Evolutionary conservation across 129 eudicot genomes (phyloP).

Genomic region (Flaveria trinervia): DNA sequence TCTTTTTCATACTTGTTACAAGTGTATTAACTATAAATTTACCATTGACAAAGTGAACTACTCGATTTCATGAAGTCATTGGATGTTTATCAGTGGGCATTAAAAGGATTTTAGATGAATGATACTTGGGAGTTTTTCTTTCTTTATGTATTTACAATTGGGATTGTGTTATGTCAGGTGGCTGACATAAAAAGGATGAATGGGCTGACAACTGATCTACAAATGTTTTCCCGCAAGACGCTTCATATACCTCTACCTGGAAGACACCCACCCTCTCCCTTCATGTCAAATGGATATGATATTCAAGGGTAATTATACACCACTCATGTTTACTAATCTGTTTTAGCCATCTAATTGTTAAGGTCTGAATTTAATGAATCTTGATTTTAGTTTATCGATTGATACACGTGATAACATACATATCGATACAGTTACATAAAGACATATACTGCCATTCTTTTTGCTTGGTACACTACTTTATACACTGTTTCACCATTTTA

Average conservation of each 20-base stretch:
- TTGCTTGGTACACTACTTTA: neutral
- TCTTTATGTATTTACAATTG: too few relatives aligned
- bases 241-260: conserved; percentile 92
- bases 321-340: conserved; percentile 2
- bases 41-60: neutral
- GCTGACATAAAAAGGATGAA: conserved; percentile 84
- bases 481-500: neutral
- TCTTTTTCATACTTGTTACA: too few relatives aligned
- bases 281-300: conserved; percentile 56
- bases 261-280: conserved; percentile 87
- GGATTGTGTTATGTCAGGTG: conserved; percentile 46
- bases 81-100: conserved; percentile 11
- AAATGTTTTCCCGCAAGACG: conserved; percentile 89
- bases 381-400: neutral
- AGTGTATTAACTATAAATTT: neutral
- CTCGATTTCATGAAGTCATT: neutral
- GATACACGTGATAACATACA: conserved; percentile 12
- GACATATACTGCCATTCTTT: conserved; percentile 14
- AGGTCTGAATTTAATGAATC: conserved; percentile 20
- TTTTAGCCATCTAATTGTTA: conserved; percentile 8
- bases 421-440: conserved; percentile 1
- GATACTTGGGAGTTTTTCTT: neutral
- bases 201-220: conserved; percentile 84
- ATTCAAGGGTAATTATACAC: conserved; percentile 52
- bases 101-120: neutral